Conservation (phyloP, 345 rosid genomes). For the Camelina laxa region DNA sequence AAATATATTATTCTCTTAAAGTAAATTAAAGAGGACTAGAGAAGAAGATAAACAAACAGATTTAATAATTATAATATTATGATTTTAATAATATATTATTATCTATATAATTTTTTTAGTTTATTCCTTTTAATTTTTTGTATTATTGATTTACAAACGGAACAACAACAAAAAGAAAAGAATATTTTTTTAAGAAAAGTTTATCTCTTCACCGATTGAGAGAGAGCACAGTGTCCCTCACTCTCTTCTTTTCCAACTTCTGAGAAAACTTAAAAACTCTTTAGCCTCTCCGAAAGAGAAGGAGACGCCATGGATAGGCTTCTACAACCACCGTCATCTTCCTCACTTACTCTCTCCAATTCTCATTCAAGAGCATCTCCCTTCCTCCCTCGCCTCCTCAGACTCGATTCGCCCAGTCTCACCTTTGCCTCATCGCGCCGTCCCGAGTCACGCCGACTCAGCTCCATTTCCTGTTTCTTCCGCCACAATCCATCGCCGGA, state of each 20-base stretch:
- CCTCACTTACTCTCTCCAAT: slow-evolving; percentile 50
- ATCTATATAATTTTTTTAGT: no score
- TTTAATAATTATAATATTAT: no score
- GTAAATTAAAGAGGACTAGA: no score
- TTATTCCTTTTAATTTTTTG: no score
- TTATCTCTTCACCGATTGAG: no score
- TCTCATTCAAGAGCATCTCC: slow-evolving; percentile 45
- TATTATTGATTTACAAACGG: no score
- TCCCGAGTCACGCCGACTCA: slow-evolving; percentile 46
- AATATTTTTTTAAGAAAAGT: no score
- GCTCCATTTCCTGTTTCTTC: slow-evolving; percentile 52
- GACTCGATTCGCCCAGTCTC: slow-evolving; percentile 47
- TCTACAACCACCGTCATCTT: slow-evolving; percentile 58
- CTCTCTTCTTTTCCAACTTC: neutral
- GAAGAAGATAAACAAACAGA: no score
- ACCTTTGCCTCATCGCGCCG: slow-evolving; percentile 37
- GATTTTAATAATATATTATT: no score
- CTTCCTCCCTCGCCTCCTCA: slow-evolving; percentile 40
- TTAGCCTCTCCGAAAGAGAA: slow-evolving; percentile 20
- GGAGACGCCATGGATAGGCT: slow-evolving; percentile 85
- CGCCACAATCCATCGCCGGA: slow-evolving; percentile 42
- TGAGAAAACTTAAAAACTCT: slow-evolving; percentile 4
- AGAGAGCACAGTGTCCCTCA: slow-evolving; percentile 13
- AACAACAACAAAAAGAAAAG: no score
- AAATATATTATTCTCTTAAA: no score